These are phyloP conservation scores for Heracleum sosnowskyi DNA, from an alignment of 129 eudicot species.

Conservation along the genomic window DNA sequence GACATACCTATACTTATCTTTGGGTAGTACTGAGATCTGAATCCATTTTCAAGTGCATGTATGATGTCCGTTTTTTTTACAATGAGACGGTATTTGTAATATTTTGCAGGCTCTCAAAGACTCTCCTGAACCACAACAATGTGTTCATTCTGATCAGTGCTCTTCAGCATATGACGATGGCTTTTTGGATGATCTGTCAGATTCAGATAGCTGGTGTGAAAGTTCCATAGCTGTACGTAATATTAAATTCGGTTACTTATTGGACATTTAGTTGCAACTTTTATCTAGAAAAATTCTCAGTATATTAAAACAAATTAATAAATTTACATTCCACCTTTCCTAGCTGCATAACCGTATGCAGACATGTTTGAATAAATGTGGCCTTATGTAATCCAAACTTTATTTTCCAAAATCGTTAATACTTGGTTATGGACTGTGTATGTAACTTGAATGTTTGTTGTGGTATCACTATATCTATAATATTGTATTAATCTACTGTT, in stretches of 20 bases:
- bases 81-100: neutral
- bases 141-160: neutral
- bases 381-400: neutral
- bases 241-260: neutral
- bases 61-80: neutral
- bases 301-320: neutral
- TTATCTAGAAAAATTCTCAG: neutral
- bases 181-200: slow-evolving; percentile 4
- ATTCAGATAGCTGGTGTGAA: slow-evolving; percentile 9
- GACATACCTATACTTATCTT: neutral
- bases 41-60: neutral
- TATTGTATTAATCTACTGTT: neutral
- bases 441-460: neutral
- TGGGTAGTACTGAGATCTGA: neutral
- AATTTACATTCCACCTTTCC: neutral
- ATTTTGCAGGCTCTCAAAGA: neutral
- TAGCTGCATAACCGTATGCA: neutral
- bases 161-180: neutral
- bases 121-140: neutral
- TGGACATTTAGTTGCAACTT: neutral
- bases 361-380: neutral
- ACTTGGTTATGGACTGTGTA: neutral
- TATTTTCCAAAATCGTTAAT: neutral
- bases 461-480: neutral
- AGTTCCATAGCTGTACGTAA: neutral